Evolutionary conservation across 176 grass and related monocot genomes (phyloP), one percentile per base, ranked within the genome.

Genomic region (Metroxylon sagu): DNA sequence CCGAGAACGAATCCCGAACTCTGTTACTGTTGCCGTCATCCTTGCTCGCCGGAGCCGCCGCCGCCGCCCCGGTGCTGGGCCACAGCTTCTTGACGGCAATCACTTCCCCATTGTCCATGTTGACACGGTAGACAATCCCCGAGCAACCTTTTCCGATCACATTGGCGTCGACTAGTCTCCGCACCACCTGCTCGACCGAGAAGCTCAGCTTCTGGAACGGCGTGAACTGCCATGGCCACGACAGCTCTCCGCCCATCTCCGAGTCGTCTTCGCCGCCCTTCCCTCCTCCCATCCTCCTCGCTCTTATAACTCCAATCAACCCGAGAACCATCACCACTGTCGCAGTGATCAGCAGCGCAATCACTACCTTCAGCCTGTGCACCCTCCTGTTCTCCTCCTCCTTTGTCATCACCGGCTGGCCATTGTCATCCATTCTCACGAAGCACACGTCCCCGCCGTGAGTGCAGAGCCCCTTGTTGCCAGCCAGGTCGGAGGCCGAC

Each of bases 51-150:
- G 73, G 43, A 2, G 70, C 21, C 3, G 65, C 3, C 0, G 65
- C 3, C 0, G 21, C 21, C 21, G 18, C 15, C 16, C 54, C 48
- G 19, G 49, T 95, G 61, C 19, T 80, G 0, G 93, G 84, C 93
- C 93, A 97, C 0, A 97, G 77, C 74, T 97, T 97, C 78, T 97
- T 97, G 1, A 97, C 93, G 16, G 93, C 93, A 69, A 97, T 97
- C 6, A 76, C 79, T 56, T 97, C 93, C 2, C 93, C 87, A 26
- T 85, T 83, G 62, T 97, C 93, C 39, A 97, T 53, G 60, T 83
- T 59, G 3, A 97, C 93, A 30, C 84, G 88, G 81, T 97, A 97
- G 21, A 97, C 93, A 61, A 91, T 73, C 51, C 93, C 93, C 16
- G 87, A 88, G 53, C 84, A 90, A 19, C 93, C 93, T 59, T 97